Evolutionary conservation across 176 grass and related monocot species (phyloP).

Genomic region (Avena atlantica): DNA sequence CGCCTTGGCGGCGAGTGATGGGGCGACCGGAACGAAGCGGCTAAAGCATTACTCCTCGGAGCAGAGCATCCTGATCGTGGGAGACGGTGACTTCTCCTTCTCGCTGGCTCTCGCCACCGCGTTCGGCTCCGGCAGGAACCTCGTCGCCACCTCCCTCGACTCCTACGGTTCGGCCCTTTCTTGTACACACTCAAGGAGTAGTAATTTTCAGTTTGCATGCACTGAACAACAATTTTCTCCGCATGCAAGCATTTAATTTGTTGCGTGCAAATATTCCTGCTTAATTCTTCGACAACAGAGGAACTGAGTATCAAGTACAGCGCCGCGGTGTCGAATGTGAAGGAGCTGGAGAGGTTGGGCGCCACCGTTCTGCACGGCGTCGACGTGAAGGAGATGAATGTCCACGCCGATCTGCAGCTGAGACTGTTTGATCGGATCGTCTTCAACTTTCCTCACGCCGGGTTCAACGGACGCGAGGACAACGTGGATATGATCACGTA

Average conservation of each 20-base stretch:
- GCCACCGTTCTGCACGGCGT: too few species aligned
- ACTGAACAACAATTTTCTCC: neutral
- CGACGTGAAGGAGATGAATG: too few species aligned
- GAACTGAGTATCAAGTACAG: neutral
- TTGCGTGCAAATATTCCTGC: neutral
- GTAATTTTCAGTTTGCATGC: neutral
- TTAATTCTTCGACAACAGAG: slow-evolving; percentile 37
- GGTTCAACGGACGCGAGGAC: slow-evolving; percentile 51
- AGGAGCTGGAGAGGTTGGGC: neutral
- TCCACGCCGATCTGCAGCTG: slow-evolving; percentile 38
- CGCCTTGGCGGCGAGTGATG: neutral
- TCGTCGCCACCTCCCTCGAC: slow-evolving; percentile 66
- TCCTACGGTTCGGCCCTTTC: neutral
- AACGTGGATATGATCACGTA: slow-evolving; percentile 43
- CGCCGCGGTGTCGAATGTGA: neutral
- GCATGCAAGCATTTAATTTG: neutral
- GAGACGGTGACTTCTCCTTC: slow-evolving; percentile 71
- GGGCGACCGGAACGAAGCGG: neutral
- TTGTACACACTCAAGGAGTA: too few species aligned
- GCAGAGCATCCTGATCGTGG: slow-evolving; percentile 59
- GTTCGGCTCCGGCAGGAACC: slow-evolving; percentile 56
- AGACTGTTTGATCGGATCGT: slow-evolving; percentile 54
- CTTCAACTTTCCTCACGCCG: slow-evolving; percentile 66
- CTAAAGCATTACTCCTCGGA: slow-evolving; percentile 47
- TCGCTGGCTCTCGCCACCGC: slow-evolving; percentile 58